phyloP scores from a whole-genome alignment of 2,329 filamentous ascomycete genomes.

The Akanthomyces dipterigenus region DNA sequence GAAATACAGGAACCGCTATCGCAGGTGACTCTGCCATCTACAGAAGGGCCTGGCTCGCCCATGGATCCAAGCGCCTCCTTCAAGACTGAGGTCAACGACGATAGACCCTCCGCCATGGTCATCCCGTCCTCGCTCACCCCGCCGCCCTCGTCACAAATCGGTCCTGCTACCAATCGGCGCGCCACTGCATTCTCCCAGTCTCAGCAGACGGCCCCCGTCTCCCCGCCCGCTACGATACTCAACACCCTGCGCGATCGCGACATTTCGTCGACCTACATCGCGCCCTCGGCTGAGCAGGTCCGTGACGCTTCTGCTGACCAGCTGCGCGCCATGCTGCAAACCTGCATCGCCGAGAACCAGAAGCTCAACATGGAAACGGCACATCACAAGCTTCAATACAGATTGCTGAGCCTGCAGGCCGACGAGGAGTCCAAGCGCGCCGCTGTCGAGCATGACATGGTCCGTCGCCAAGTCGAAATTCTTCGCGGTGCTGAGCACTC shows the following conservation, averaged over 20 bases:
- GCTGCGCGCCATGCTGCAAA: conserved; percentile 49
- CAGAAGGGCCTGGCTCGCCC: conserved; percentile 49
- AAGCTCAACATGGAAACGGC: conserved; percentile 73
- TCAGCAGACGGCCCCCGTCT: conserved; percentile 44
- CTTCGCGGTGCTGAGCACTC: conserved; percentile 68
- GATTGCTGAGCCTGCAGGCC: conserved; percentile 75
- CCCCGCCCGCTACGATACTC: conserved; percentile 45
- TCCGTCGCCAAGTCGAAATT: conserved; percentile 79
- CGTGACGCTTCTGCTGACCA: conserved; percentile 47
- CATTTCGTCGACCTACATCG: conserved; percentile 28
- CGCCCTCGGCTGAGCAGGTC: conserved; percentile 44
- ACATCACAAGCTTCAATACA: conserved; percentile 86
- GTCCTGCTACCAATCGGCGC: conserved; percentile 23
- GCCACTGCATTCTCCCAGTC: conserved; percentile 29
- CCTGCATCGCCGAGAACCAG: conserved; percentile 48
- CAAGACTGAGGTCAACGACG: conserved; percentile 44
- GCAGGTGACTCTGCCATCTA: conserved; percentile 50
- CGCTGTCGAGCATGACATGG: conserved; percentile 86
- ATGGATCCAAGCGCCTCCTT: conserved; percentile 43
- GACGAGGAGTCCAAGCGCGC: conserved; percentile 80
- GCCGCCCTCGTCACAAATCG: conserved; percentile 48
- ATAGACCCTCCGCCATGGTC: conserved; percentile 35
- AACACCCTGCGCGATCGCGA: conserved; percentile 27
- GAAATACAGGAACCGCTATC: conserved; percentile 23
- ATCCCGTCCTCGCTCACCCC: conserved; percentile 54